Percentiles rank a stretch among this genome's conserved stretches.
Conservation (phyloP, 768 basidiomycete genomes). For the Tylopilus rubrobrunneus region DNA sequence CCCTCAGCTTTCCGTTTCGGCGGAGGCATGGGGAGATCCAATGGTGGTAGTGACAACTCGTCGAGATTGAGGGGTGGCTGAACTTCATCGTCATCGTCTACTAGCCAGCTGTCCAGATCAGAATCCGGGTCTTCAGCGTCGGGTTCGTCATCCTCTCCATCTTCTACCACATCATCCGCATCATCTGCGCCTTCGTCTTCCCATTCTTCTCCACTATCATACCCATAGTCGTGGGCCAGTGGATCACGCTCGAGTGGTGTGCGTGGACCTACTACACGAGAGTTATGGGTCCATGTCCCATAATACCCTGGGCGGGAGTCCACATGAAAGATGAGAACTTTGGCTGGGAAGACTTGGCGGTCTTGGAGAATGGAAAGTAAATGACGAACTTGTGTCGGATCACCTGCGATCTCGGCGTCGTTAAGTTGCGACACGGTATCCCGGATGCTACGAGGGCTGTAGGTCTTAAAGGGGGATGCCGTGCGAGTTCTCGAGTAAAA, state of each 20-base stretch:
- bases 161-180: conserved; percentile 69
- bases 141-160: conserved; percentile 61
- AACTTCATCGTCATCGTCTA: conserved; percentile 72
- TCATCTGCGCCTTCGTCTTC: conserved; percentile 77
- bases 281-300: conserved; percentile 90
- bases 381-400: conserved; percentile 63
- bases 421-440: conserved; percentile 58
- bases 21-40: conserved; percentile 34
- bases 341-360: conserved; percentile 62
- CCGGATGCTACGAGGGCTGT: conserved; percentile 38
- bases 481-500: conserved; percentile 16
- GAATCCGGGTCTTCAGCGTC: conserved; percentile 49
- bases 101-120: conserved; percentile 40
- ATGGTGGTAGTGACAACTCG: conserved; percentile 31
- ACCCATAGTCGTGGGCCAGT: conserved; percentile 77
- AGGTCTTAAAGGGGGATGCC: conserved; percentile 25
- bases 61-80: conserved; percentile 40
- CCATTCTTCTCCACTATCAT: conserved; percentile 97
- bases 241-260: conserved; percentile 79
- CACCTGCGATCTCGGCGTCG: conserved; percentile 75
- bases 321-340: conserved; percentile 78
- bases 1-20: conserved; percentile 74
- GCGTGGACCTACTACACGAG: conserved; percentile 74
- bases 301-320: conserved; percentile 90
- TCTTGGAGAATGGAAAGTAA: conserved; percentile 60